Evolutionary conservation across 2,329 filamentous ascomycete genomes (phyloP), one percentile per base, ranked within the genome.

Genomic region (Daldinia eschscholtzii): DNA sequence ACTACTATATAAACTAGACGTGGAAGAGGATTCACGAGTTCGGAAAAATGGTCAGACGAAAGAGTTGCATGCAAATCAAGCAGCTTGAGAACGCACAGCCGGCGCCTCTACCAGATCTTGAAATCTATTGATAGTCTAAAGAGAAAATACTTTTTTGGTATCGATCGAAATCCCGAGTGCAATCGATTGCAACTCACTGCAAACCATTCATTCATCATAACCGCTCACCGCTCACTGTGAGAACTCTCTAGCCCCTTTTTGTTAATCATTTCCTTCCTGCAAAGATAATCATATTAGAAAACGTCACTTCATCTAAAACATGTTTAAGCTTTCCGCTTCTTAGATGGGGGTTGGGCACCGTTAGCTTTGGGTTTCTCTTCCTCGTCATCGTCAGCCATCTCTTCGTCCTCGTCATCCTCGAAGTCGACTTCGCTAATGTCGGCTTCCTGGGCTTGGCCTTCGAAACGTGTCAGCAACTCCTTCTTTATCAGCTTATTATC

Each of bases 401-500:
- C 72, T 6, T 72, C 75, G 13, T 72, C 68, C 23, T 84, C 84
- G 18, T 82, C 80, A 10, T 83, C 78, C 76, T 93, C 91, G 72
- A 93, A 91, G 70, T 94, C 91, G 48, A 88, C 78, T 67, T 94
- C 93, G 75, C 83, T 89, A 76, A 91, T 87, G 57, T 90, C 89
- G 63, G 88, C 83, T 75, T 93, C 91, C 78, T 91, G 89, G 52
- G 93, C 92, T 82, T 92, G 87, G 60, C 87, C 90, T 89, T 78
- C 18, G 60, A 48, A 41, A 63, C 57, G 59, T 61, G 77, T 87
- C 78, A 87, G 82, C 57, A 61, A 60, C 9, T 28, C 12, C 18
- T 7, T 9, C n/a, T 42, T 15, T 60, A 2, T 15, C n/a, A 35
- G n/a, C 12, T 30, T 37, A 18, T 18, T 30, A 13, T 56, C 6